A percentile compares a stretch with the other conserved stretches of the same genome.
Evolutionary conservation across 2,329 filamentous ascomycete genomes (phyloP).

Genomic region (Corynespora cassiicola): DNA sequence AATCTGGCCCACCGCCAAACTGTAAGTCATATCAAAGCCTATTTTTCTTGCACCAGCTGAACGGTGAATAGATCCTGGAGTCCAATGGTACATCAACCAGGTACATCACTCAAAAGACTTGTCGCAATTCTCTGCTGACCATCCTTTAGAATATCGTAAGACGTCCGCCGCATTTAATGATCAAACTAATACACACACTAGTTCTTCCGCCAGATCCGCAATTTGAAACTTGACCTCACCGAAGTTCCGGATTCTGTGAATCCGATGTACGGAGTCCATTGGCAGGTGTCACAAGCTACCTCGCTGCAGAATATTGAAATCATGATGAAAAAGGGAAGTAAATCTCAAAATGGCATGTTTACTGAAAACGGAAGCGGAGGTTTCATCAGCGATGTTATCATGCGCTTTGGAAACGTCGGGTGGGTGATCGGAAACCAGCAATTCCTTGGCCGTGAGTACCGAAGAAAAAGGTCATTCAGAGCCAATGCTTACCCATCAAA

Average conservation of each 20-base stretch:
- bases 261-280: conserved; percentile 72
- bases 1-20: too few relatives aligned
- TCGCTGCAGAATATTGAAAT: conserved; percentile 69
- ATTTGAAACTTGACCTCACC: conserved; percentile 59
- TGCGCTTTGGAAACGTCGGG: conserved; percentile 67
- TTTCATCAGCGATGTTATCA: conserved; percentile 59
- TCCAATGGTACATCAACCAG: conserved; percentile 60
- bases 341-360: conserved; percentile 27
- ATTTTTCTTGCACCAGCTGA: too few relatives aligned
- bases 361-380: conserved; percentile 46
- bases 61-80: too few relatives aligned
- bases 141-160: too few relatives aligned
- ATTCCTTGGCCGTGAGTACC: too few relatives aligned
- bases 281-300: conserved; percentile 72
- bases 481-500: too few relatives aligned
- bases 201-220: conserved; percentile 63
- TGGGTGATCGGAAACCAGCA: conserved; percentile 70
- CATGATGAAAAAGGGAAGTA: conserved; percentile 28
- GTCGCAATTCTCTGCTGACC: too few relatives aligned
- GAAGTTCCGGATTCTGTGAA: conserved; percentile 43
- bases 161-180: too few relatives aligned
- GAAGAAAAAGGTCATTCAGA: too few relatives aligned
- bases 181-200: too few relatives aligned
- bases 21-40: too few relatives aligned
- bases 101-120: too few relatives aligned